Evolutionary conservation across 2,329 filamentous ascomycete species (phyloP).

Genomic region (Fusarium euwallaceae): DNA sequence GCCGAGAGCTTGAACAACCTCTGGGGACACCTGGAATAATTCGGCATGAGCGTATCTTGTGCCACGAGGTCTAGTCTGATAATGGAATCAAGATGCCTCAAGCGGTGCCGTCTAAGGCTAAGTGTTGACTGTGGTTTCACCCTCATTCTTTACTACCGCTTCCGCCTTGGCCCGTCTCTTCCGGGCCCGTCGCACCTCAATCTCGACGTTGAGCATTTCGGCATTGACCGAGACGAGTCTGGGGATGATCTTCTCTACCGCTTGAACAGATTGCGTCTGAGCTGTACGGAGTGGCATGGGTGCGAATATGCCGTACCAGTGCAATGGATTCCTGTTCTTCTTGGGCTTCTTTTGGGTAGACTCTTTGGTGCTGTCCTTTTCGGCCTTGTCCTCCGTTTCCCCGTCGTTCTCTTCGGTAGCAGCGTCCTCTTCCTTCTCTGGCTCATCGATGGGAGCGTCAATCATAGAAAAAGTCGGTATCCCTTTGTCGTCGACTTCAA

Average conservation of each 20-base stretch:
- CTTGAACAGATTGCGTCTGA: constrained; percentile 68
- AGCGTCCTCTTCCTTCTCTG: constrained; percentile 11
- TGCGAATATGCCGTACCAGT: constrained; percentile 69
- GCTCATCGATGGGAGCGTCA: constrained; percentile 9
- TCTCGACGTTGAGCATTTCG: constrained; percentile 75
- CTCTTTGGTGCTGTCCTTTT: constrained; percentile 19
- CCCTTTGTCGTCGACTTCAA: constrained; percentile 28
- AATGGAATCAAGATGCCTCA: constrained; percentile 23
- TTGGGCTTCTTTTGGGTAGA: constrained; percentile 28
- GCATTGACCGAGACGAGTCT: constrained; percentile 68
- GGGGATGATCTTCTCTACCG: constrained; percentile 70
- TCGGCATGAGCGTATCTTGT: neutral
- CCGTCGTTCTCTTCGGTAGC: constrained; percentile 4
- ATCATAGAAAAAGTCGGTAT: constrained; percentile 38
- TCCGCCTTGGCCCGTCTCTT: constrained; percentile 67
- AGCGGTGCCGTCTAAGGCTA: constrained; percentile 23
- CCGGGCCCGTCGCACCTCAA: constrained; percentile 73
- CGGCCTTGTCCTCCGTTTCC: constrained; percentile 15
- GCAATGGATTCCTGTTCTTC: constrained; percentile 60
- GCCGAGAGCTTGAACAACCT: constrained; percentile 66
- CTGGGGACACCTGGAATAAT: constrained; percentile 58
- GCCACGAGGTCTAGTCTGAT: neutral
- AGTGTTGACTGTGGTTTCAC: constrained; percentile 6
- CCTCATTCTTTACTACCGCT: constrained; percentile 50
- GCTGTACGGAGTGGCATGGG: constrained; percentile 67